phyloP scores from a whole-genome alignment of 2,329 filamentous ascomycete species.

The Dichotomopilus funicola region DNA sequence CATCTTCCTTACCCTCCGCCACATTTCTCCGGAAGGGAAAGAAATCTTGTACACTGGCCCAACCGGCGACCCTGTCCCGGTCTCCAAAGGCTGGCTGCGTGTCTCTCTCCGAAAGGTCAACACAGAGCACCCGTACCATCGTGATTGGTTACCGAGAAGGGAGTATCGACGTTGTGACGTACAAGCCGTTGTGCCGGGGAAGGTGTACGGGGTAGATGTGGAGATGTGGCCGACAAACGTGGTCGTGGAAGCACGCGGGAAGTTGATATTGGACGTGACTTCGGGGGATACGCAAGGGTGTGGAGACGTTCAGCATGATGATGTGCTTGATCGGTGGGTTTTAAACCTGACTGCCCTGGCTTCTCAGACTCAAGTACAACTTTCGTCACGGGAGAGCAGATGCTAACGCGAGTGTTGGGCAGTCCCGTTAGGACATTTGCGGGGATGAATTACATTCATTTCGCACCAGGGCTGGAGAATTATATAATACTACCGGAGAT shows the following conservation, averaged over 20 bases:
- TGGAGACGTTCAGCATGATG: slow-evolving; percentile 50
- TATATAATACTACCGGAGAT: slow-evolving; percentile 49
- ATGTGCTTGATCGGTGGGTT: slow-evolving; percentile 36
- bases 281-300: slow-evolving; percentile 54
- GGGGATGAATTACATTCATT: slow-evolving; percentile 48
- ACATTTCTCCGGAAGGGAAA: slow-evolving; percentile 47
- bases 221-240: slow-evolving; percentile 52
- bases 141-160: slow-evolving; percentile 48
- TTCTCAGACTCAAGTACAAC: not conserved
- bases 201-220: slow-evolving; percentile 54
- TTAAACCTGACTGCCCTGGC: not conserved
- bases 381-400: not conserved
- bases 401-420: not conserved
- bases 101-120: slow-evolving; percentile 50
- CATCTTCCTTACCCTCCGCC: slow-evolving; percentile 55
- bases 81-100: slow-evolving; percentile 60
- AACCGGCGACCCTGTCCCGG: slow-evolving; percentile 55
- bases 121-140: slow-evolving; percentile 43
- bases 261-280: slow-evolving; percentile 49
- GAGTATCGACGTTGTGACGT: slow-evolving; percentile 54
- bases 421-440: slow-evolving; percentile 38
- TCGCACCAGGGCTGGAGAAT: slow-evolving; percentile 42
- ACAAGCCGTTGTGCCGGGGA: slow-evolving; percentile 45
- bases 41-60: slow-evolving; percentile 61
- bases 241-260: slow-evolving; percentile 50